A percentile compares a stretch with the other conserved stretches of the same genome.
These are phyloP conservation scores for Trichoderma virens DNA, from an alignment of 495 filamentous ascomycete species.

Conservation along the genomic window DNA sequence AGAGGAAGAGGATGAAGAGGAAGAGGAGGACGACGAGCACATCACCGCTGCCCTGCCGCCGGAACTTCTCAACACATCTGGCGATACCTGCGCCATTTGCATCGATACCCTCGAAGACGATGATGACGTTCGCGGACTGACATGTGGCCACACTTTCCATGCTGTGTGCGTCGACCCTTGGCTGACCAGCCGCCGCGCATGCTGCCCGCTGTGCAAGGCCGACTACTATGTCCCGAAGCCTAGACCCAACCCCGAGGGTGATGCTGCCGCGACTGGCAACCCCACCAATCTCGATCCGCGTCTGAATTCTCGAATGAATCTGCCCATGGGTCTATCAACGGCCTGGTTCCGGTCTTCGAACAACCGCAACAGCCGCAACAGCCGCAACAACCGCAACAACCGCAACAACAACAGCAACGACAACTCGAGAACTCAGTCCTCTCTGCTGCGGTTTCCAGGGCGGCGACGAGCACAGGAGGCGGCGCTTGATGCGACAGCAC, in stretches of 20 bases:
- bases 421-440: neutral
- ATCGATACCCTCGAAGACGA: slow-evolving; percentile 89
- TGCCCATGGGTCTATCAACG: slow-evolving; percentile 24
- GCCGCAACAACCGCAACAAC: neutral
- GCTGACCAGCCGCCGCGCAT: slow-evolving; percentile 86
- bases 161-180: slow-evolving; percentile 90
- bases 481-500: neutral
- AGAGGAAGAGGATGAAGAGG: slow-evolving; percentile 31
- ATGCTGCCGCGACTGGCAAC: slow-evolving; percentile 19
- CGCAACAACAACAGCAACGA: neutral
- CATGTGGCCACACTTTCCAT: slow-evolving; percentile 95
- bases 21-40: slow-evolving; percentile 69
- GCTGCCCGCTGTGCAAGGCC: slow-evolving; percentile 94
- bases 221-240: slow-evolving; percentile 93
- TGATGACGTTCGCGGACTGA: slow-evolving; percentile 88
- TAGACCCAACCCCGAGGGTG: slow-evolving; percentile 36
- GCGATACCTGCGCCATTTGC: slow-evolving; percentile 95
- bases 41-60: slow-evolving; percentile 75
- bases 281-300: slow-evolving; percentile 19
- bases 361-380: neutral
- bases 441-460: neutral
- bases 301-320: slow-evolving; percentile 33
- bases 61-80: slow-evolving; percentile 76
- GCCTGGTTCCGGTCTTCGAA: slow-evolving; percentile 17
- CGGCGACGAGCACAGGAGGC: neutral